Base-by-base conservation (phyloP, 768 basidiomycete genomes). In the Leccinum subtestaceum region DNA sequence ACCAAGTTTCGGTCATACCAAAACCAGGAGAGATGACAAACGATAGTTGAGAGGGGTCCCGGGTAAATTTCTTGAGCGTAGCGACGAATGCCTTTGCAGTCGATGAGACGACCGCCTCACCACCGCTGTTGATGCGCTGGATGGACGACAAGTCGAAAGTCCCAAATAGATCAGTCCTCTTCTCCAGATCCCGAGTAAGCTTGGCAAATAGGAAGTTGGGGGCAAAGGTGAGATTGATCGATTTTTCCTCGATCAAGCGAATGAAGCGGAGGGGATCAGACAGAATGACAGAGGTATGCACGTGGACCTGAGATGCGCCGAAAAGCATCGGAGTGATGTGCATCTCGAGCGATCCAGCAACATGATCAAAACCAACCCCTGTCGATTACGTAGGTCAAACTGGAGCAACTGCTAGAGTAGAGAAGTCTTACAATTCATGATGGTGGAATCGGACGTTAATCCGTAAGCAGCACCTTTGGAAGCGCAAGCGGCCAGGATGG, bases 281-380 rank as follows among this genome's bases (percentile, higher is more conserved):
- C 23, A 64, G 48, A 27, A 69, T 61, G 21, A 40, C 58, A 19
- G 59, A 62, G 3, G 60, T 59, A n/a, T 63, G 57, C 19, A 64
- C 55, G 45, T 60, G 57, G 27, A 67, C 56, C n/a, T 63, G 64
- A 9, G 60, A 59, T 3, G 63, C 59, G 4, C 72, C 73, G 45
- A 69, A 69, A 12, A 70, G 60, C 46, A 68, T 56, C 29, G 76
- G 70, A 6, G 76, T 65, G 5, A 78, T 64, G 56, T 77, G 75
- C 47, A 75, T 65, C 58, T 78, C 77, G 1, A 75, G 61, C 8
- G 75, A 70, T 31, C 72, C 74, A 4, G 76, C 77, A 52, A 77
- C 76, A 50, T 78, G 77, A 55, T 78, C 76, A 47, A 78, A 77
- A 11, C 74, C 73, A 43, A 77, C 75, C 76, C 65, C 65, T 67